Conservation (phyloP, 1,284 basidiomycete genomes). For the Farysia itapuensis region DNA sequence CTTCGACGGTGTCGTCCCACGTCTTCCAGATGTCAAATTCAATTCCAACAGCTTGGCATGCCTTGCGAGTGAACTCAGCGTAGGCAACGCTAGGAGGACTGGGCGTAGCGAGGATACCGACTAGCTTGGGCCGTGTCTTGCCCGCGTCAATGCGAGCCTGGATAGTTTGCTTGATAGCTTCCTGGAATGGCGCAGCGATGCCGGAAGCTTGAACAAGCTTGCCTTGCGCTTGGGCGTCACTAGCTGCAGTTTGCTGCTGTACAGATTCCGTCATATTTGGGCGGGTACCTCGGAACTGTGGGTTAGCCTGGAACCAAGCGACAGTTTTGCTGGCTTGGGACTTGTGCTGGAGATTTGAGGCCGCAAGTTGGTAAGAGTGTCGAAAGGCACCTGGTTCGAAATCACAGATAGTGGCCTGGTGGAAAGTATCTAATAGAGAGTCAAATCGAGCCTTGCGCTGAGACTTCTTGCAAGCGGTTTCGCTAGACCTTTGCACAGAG, state of each 20-base stretch:
- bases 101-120: conserved; percentile 87
- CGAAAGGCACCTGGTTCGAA: too few species aligned
- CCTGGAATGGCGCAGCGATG: conserved; percentile 55
- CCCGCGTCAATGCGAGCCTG: conserved; percentile 31
- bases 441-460: conserved; percentile 38
- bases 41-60: conserved; percentile 84
- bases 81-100: conserved; percentile 85
- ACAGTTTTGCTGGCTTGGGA: conserved; percentile 11
- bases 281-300: conserved; percentile 38
- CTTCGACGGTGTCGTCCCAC: conserved; percentile 52
- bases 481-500: too few species aligned
- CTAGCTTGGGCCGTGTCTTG: conserved; percentile 69
- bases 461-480: too few species aligned
- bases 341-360: conserved; percentile 33
- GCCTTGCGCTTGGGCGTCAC: conserved; percentile 46
- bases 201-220: conserved; percentile 51
- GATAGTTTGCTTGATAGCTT: conserved; percentile 43
- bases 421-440: conserved; percentile 38
- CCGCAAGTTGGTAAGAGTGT: conserved; percentile 24
- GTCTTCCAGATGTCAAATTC: conserved; percentile 69
- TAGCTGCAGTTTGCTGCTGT: conserved; percentile 14
- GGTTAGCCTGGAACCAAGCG: conserved; percentile 25
- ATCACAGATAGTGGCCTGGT: conserved; percentile 39
- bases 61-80: conserved; percentile 88
- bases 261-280: conserved; percentile 41